These are phyloP conservation scores for Metschnikowia continentalis DNA, from an alignment of 805 yeast species.

Conservation along the genomic window DNA sequence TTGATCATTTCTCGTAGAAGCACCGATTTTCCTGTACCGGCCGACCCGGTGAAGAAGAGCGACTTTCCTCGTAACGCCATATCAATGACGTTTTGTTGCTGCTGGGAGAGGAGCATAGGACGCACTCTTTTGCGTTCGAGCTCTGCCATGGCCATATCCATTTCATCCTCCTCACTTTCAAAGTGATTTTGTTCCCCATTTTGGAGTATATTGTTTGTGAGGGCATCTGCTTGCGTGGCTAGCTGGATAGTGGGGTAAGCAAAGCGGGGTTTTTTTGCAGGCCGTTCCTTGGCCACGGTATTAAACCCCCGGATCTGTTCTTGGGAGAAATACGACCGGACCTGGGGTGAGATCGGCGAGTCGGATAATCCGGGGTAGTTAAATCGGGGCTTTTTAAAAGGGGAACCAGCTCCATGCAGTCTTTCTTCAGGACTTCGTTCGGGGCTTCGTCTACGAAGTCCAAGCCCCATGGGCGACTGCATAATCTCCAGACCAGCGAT, in stretches of 20 bases:
- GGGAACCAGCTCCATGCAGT: background rate
- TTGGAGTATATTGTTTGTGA: too few species aligned
- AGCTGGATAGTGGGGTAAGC: slow-evolving; percentile 25
- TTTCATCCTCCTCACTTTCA: too few species aligned
- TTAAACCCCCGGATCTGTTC: slow-evolving; percentile 11
- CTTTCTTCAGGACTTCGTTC: too few species aligned
- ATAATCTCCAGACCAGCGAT: background rate
- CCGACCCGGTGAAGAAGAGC: slow-evolving; percentile 77
- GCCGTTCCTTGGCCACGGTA: slow-evolving; percentile 1
- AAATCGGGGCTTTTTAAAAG: background rate
- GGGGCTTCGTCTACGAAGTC: too few species aligned
- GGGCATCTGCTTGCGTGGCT: slow-evolving; percentile 19
- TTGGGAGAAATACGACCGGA: slow-evolving; percentile 12
- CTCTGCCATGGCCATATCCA: background rate
- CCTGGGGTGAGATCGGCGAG: background rate
- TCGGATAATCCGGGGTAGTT: background rate
- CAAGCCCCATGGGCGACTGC: background rate
- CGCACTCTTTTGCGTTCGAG: slow-evolving; percentile 26
- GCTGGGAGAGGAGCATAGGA: slow-evolving; percentile 41
- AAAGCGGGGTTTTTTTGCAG: background rate
- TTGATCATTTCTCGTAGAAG: slow-evolving; percentile 61
- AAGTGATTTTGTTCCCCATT: too few species aligned
- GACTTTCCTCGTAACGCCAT: slow-evolving; percentile 52
- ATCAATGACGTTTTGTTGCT: slow-evolving; percentile 63
- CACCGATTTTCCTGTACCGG: slow-evolving; percentile 85